Conservation (phyloP, 768 basidiomycete species). For the Xanthoconium stramineum region DNA sequence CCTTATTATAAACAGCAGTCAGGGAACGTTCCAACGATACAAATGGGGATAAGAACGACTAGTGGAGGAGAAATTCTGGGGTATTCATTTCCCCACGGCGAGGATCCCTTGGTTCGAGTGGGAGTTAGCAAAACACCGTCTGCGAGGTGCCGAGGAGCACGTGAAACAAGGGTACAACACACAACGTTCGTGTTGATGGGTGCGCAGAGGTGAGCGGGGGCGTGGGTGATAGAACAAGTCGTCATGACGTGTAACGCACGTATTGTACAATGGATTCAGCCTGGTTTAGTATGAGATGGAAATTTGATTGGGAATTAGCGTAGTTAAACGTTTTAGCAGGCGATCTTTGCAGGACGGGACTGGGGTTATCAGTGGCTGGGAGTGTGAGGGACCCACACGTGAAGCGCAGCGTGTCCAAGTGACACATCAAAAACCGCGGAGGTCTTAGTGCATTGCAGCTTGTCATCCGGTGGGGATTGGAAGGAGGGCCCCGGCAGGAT, state of each 20-base stretch:
- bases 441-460: background rate
- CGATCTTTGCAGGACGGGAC: constrained; percentile 20
- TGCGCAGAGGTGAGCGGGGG: constrained; percentile 2
- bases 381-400: background rate
- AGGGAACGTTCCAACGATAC: constrained; percentile 10
- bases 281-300: constrained; percentile 20
- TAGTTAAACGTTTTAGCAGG: constrained; percentile 31
- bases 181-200: constrained; percentile 1
- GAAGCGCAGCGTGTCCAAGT: background rate
- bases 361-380: constrained; percentile 3
- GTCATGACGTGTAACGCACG: constrained; percentile 22
- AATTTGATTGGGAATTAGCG: constrained; percentile 29
- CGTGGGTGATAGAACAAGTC: background rate
- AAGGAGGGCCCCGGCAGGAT: background rate
- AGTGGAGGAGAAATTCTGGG: constrained; percentile 7
- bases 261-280: background rate
- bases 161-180: constrained; percentile 17
- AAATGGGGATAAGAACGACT: constrained; percentile 18
- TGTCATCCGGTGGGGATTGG: background rate
- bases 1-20: constrained; percentile 11
- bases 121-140: constrained; percentile 9
- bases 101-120: constrained; percentile 5
- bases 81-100: constrained; percentile 12
- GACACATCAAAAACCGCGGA: background rate
- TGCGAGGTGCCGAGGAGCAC: constrained; percentile 25